Percentiles rank a stretch among this genome's conserved stretches.
Evolutionary conservation across 441 rosid species (phyloP).

Genomic region (Erysimum cheiri): DNA sequence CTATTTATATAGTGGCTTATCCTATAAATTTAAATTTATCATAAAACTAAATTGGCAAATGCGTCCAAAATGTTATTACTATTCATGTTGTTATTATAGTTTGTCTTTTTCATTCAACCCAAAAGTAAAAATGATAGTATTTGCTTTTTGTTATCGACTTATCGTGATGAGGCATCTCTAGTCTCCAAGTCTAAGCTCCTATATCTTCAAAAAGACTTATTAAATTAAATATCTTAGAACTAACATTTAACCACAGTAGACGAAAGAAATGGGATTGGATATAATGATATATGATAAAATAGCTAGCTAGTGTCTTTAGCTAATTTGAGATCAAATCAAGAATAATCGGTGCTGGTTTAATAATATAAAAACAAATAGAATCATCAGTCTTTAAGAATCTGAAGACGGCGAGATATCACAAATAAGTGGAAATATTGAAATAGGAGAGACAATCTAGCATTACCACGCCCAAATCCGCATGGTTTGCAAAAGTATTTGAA

Average conservation of each 20-base stretch:
- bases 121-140: conserved; percentile 9
- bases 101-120: conserved; percentile 16
- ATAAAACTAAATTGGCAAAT: neutral
- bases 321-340: neutral
- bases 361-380: conserved; percentile 23
- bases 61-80: conserved; percentile 6
- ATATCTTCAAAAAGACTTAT: conserved; percentile 13
- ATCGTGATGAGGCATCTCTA: conserved; percentile 34
- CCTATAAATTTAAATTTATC: neutral
- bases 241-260: neutral
- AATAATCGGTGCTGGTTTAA: conserved; percentile 11
- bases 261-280: neutral
- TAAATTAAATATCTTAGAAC: neutral
- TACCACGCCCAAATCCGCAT: conserved; percentile 34
- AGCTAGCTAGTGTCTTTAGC: neutral
- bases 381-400: conserved; percentile 20
- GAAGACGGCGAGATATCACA: conserved; percentile 22
- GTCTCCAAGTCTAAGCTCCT: neutral
- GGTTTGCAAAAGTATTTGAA: conserved; percentile 27
- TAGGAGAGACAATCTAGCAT: conserved; percentile 30
- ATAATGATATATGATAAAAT: neutral
- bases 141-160: conserved; percentile 38
- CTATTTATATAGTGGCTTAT: neutral
- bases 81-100: conserved; percentile 14
- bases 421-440: neutral